These are phyloP conservation scores for Xylaria curta DNA, from an alignment of 495 filamentous ascomycete genomes.

Conservation along the genomic window DNA sequence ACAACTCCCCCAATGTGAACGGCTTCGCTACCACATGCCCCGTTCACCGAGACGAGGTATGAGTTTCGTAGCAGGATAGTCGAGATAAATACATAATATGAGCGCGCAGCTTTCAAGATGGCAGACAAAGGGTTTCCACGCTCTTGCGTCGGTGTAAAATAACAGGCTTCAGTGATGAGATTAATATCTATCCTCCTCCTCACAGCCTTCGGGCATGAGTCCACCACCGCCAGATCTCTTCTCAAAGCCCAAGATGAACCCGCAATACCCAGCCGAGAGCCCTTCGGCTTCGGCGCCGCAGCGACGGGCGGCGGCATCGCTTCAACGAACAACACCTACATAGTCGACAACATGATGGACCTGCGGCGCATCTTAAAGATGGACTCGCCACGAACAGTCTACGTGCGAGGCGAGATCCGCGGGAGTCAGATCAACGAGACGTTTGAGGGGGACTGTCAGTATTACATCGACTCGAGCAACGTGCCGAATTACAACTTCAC, in stretches of 20 bases:
- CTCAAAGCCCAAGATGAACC: background rate
- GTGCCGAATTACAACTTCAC: conserved; percentile 30
- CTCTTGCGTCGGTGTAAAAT: background rate
- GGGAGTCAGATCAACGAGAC: conserved; percentile 27
- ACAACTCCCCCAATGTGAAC: conserved; percentile 11
- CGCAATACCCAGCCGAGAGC: conserved; percentile 22
- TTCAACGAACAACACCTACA: conserved; percentile 21
- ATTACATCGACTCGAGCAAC: conserved; percentile 30
- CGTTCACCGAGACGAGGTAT: conserved; percentile 10
- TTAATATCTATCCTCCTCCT: conserved; percentile 5
- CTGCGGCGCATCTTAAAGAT: conserved; percentile 29
- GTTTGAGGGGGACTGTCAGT: conserved; percentile 23
- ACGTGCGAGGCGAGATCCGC: conserved; percentile 29
- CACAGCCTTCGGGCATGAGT: background rate
- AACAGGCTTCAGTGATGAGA: background rate
- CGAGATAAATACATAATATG: conserved; percentile 13
- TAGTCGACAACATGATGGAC: conserved; percentile 31
- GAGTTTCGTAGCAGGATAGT: background rate
- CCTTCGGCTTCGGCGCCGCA: conserved; percentile 27
- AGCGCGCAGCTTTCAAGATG: background rate
- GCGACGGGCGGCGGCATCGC: conserved; percentile 26
- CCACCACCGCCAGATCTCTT: background rate
- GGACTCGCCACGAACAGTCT: conserved; percentile 25
- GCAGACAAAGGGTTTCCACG: background rate
- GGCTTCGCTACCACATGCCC: conserved; percentile 12